Base-by-base conservation (phyloP, 768 basidiomycete species). In the Brasilioporus rufonigricans region DNA sequence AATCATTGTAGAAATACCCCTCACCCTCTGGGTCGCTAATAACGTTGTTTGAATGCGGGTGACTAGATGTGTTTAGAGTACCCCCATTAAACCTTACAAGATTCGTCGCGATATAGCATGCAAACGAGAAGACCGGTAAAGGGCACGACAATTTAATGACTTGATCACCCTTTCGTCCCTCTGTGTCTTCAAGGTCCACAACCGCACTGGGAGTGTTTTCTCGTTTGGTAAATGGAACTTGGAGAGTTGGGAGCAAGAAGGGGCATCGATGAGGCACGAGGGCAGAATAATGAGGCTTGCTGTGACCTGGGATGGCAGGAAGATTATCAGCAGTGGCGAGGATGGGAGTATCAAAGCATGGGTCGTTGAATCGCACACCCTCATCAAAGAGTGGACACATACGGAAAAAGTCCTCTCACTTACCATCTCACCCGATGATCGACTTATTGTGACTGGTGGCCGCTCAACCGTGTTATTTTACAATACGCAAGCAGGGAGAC, bases 371-470 rank as follows among this genome's bases (percentile, higher is more conserved):
- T 43, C 24, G 23, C 12, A 43, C 23, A 14, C 1, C 8, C 43
- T 29, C 16, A 14, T 44, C 43, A 18, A 29, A 18, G 2, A 18
- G 8, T 44, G 43, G 26, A n/a, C n/a, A 8, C 43, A 9, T 11
- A 18, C 27, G 18, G 26, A 13, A 26, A 16, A 7, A 4, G 4
- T 5, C 7, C 0, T 9, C 26, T 7, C 18, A 18, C 10, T 50
- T 27, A 24, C 53, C 14, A 36, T 59, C 19, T 55, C 57, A 0
- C 51, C 51, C 1, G 58, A 59, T 26, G 50, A 24, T 18, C 48
- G 19, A 32, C 36, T 50, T 1, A 10, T 57, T 35, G 19, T 51
- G n/a, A 46, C 50, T 9, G 38, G 40, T 19, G 8, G n/a, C 6
- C 8, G 19, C n/a, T 39, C n/a, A n/a, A 21, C 2, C 38, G 19